phyloP scores from a whole-genome alignment of 2,329 filamentous ascomycete genomes.

The Sclerotinia nivalis region DNA sequence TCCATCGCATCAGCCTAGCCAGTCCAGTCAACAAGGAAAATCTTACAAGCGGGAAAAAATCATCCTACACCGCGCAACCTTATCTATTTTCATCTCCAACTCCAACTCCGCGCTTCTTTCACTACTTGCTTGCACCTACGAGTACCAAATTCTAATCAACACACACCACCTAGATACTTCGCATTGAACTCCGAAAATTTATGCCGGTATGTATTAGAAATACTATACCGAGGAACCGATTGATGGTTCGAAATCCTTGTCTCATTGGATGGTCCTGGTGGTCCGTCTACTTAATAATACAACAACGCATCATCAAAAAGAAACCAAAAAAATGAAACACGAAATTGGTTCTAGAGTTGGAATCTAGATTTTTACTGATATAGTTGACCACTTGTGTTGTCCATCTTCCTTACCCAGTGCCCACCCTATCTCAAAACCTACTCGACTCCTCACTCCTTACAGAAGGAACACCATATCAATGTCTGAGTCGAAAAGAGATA shows the following conservation, averaged over 20 bases:
- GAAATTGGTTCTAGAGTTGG: too few relatives aligned
- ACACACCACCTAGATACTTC: not conserved
- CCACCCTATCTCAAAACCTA: too few relatives aligned
- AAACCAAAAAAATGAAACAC: too few relatives aligned
- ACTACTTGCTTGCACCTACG: not conserved
- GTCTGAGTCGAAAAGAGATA: not conserved
- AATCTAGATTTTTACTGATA: slow-evolving; percentile 5
- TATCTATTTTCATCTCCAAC: not conserved
- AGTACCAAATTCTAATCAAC: not conserved
- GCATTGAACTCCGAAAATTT: not conserved
- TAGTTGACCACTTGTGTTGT: not conserved
- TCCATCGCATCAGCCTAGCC: not conserved
- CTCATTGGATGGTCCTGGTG: too few relatives aligned
- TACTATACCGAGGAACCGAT: not conserved
- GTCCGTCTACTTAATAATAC: too few relatives aligned
- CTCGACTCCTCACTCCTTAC: too few relatives aligned
- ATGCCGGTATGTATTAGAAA: not conserved
- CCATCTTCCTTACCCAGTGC: too few relatives aligned
- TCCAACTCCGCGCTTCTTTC: not conserved
- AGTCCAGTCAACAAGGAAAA: too few relatives aligned
- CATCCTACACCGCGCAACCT: not conserved
- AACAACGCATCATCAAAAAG: too few relatives aligned
- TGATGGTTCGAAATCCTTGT: too few relatives aligned
- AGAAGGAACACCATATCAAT: too few relatives aligned
- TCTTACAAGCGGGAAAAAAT: not conserved